Conservation (phyloP, 2,329 filamentous ascomycete genomes). For the Trichoderma sp. region DNA sequence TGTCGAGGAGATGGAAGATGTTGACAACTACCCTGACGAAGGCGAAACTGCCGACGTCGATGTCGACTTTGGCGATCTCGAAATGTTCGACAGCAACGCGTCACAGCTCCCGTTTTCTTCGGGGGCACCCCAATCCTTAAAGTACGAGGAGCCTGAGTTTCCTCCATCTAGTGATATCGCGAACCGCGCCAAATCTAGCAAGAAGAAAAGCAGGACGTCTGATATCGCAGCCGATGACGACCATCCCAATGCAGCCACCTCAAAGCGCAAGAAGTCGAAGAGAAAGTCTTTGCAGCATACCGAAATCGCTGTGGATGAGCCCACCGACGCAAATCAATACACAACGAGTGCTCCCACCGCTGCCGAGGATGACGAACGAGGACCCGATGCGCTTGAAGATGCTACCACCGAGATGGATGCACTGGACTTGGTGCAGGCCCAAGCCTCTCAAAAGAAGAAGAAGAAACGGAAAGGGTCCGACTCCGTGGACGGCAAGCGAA, state of each 20-base stretch:
- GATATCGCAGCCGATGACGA: conserved; percentile 22
- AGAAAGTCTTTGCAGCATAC: conserved; percentile 22
- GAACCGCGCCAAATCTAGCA: conserved; percentile 35
- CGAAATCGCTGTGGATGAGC: conserved; percentile 19
- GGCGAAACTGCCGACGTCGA: conserved; percentile 28
- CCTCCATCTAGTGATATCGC: conserved; percentile 27
- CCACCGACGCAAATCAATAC: not conserved
- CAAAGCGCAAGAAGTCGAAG: conserved; percentile 31
- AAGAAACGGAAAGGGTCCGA: conserved; percentile 36
- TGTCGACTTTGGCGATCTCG: conserved; percentile 36
- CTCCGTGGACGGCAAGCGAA: conserved; percentile 32
- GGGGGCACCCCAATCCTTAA: conserved; percentile 34
- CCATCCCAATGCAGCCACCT: conserved; percentile 25
- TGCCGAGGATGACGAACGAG: not conserved
- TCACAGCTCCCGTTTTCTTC: conserved; percentile 33
- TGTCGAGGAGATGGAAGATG: conserved; percentile 29
- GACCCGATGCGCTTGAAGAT: not conserved
- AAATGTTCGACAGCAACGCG: conserved; percentile 41
- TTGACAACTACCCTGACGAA: conserved; percentile 28
- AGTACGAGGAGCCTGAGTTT: conserved; percentile 27
- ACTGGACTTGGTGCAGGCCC: conserved; percentile 24
- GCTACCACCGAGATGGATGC: conserved; percentile 18
- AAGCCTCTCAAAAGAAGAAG: conserved; percentile 31
- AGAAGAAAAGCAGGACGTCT: conserved; percentile 28
- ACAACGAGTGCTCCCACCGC: not conserved